Conservation (phyloP, 306 rosid genomes). For the Corylus americana region DNA sequence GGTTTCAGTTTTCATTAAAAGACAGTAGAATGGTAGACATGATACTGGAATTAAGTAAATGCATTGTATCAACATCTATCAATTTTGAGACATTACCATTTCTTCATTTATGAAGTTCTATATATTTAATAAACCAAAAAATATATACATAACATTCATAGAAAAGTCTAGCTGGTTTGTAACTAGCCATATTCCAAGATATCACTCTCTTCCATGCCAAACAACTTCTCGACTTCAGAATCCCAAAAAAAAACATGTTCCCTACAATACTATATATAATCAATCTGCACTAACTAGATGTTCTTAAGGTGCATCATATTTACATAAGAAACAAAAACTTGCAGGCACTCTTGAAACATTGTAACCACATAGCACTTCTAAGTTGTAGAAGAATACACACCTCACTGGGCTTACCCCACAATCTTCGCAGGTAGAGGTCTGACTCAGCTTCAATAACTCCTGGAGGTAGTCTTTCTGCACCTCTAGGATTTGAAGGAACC, state of each 20-base stretch:
- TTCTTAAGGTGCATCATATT: neutral
- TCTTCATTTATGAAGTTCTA: neutral
- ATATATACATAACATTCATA: neutral
- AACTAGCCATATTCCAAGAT: neutral
- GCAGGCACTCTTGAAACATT: constrained; percentile 2
- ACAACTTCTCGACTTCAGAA: neutral
- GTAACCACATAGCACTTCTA: neutral
- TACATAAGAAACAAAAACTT: neutral
- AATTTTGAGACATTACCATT: neutral
- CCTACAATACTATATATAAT: neutral
- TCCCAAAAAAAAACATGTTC: neutral
- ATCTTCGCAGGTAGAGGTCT: constrained; percentile 80
- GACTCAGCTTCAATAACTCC: constrained; percentile 77
- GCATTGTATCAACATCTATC: neutral
- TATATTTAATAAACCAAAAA: neutral
- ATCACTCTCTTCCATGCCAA: neutral
- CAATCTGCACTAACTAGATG: neutral
- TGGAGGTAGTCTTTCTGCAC: constrained; percentile 90
- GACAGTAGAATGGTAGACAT: neutral
- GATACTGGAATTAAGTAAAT: too few relatives aligned
- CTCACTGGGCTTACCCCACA: constrained; percentile 96
- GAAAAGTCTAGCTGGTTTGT: neutral
- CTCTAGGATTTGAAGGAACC: constrained; percentile 93
- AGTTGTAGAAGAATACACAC: constrained; percentile 44
- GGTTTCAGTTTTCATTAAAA: neutral